Conservation (phyloP, 495 filamentous ascomycete genomes). For the Clavariopsis aquatica region DNA sequence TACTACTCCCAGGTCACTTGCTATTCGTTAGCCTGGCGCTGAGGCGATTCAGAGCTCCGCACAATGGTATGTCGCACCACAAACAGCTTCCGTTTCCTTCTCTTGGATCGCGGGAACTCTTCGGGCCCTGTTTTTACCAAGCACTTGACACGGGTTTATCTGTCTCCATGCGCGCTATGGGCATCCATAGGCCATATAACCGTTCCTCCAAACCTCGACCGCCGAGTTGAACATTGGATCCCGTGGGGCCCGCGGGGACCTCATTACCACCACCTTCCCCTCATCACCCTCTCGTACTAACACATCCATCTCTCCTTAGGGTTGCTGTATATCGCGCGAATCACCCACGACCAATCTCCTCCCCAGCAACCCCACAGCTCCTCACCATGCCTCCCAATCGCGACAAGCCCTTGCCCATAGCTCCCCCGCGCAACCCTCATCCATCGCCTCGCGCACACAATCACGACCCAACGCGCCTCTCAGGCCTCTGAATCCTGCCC, state of each 20-base stretch:
- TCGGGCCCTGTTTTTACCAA: too few relatives aligned
- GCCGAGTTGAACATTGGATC: background rate
- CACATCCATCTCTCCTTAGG: slow-evolving; percentile 11
- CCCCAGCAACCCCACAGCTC: slow-evolving; percentile 24
- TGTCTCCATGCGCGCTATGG: background rate
- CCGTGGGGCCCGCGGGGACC: background rate
- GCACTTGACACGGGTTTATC: too few relatives aligned
- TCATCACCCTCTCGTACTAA: slow-evolving; percentile 5
- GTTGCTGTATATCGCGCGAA: slow-evolving; percentile 34
- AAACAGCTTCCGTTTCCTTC: background rate
- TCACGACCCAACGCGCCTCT: slow-evolving; percentile 25
- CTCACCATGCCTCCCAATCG: slow-evolving; percentile 9
- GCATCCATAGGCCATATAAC: background rate
- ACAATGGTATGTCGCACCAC: slow-evolving; percentile 10
- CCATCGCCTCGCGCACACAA: slow-evolving; percentile 11
- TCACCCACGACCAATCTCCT: slow-evolving; percentile 9
- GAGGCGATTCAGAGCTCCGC: background rate
- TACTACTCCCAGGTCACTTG: too few relatives aligned
- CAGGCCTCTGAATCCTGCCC: slow-evolving; percentile 8
- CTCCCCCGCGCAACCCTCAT: slow-evolving; percentile 9
- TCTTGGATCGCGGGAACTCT: too few relatives aligned
- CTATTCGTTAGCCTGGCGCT: background rate
- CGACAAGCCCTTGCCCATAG: background rate
- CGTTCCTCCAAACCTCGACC: background rate
- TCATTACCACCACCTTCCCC: background rate